These are phyloP conservation scores for Blattamonas nauphoetae DNA, from an alignment of 78 protist species.

Conservation along the genomic window DNA sequence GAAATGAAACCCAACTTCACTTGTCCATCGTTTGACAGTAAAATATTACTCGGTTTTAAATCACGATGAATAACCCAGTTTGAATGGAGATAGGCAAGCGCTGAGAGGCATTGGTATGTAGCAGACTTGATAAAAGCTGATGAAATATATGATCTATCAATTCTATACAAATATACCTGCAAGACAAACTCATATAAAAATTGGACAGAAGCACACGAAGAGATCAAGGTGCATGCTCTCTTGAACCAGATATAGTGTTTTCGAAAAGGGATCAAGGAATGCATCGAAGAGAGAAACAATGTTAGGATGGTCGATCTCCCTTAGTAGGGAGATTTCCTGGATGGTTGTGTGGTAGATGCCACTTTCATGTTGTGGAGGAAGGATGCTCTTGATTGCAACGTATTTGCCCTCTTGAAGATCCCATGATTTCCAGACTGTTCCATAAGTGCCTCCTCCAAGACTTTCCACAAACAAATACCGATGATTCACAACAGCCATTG, in stretches of 20 bases:
- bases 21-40: not conserved
- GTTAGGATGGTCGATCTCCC: not conserved
- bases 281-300: not conserved
- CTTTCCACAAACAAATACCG: not conserved
- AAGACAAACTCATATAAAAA: not conserved
- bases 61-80: slow-evolving; percentile 27
- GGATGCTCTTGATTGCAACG: not conserved
- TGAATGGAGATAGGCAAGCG: not conserved
- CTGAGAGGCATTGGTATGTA: not conserved
- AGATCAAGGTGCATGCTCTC: not conserved
- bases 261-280: not conserved
- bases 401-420: not conserved
- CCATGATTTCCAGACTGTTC: not conserved
- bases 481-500: too few species aligned
- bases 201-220: not conserved
- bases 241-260: not conserved
- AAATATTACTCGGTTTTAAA: slow-evolving; percentile 2
- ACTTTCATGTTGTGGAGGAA: not conserved
- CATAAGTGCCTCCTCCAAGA: not conserved
- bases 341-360: not conserved
- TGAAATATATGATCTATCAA: not conserved
- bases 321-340: not conserved
- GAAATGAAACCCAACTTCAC: not conserved
- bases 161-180: not conserved
- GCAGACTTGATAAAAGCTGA: not conserved